phyloP scores from a whole-genome alignment of 1,139 yeast species.

The Saccharomyces hybrid region DNA sequence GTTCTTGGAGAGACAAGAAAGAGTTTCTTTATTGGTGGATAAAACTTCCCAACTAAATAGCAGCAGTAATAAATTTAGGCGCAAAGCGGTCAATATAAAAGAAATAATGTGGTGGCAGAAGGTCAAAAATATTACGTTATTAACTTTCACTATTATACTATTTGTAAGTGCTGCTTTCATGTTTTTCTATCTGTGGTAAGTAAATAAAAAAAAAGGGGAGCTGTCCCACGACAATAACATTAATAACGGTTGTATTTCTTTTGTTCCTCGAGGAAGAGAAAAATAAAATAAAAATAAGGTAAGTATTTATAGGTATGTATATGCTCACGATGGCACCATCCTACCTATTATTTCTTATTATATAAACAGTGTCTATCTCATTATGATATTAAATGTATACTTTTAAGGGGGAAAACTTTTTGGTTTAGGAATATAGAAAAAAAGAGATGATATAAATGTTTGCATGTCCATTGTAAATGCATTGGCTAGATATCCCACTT shows the following conservation, averaged over 20 bases:
- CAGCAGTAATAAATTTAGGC: slow-evolving; percentile 64
- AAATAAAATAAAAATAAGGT: not conserved
- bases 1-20: slow-evolving; percentile 72
- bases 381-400: not conserved
- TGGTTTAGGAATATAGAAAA: not conserved
- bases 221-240: not conserved
- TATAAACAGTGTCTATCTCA: not conserved
- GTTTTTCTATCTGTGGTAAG: slow-evolving; percentile 16
- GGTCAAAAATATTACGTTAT: slow-evolving; percentile 21
- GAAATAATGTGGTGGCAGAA: slow-evolving; percentile 61
- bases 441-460: not conserved
- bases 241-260: not conserved
- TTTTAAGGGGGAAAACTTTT: not conserved
- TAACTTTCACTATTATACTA: slow-evolving; percentile 20
- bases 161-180: slow-evolving; percentile 20
- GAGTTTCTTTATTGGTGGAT: slow-evolving; percentile 64
- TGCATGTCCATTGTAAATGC: not conserved
- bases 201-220: not conserved
- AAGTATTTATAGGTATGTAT: not conserved
- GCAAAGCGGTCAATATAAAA: slow-evolving; percentile 58
- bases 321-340: not conserved
- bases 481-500: slow-evolving; percentile 24
- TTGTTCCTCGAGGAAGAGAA: not conserved
- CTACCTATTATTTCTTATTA: not conserved
- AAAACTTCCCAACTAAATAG: slow-evolving; percentile 72